Conservation (phyloP, 352 stramenopile genomes). For the Pythium utonaiense region DNA sequence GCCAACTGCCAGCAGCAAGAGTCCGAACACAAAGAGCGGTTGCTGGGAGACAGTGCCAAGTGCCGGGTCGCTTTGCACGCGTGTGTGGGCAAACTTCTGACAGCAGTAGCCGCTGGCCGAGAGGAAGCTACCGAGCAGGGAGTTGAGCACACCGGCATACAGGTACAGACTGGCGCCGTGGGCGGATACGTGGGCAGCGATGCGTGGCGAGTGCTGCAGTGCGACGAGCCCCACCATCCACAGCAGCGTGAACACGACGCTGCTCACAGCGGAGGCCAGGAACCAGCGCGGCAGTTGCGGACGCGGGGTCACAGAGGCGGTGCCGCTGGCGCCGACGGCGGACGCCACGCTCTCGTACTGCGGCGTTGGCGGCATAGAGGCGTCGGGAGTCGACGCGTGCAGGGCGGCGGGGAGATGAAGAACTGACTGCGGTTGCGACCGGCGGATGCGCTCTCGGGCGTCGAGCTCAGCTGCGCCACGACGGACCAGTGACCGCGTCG, state of each 20-base stretch:
- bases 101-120: slow-evolving; percentile 80
- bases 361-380: background rate
- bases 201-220: slow-evolving; percentile 31
- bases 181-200: slow-evolving; percentile 21
- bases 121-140: slow-evolving; percentile 68
- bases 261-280: slow-evolving; percentile 29
- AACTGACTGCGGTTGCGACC: background rate
- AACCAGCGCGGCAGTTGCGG: slow-evolving; percentile 56
- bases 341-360: slow-evolving; percentile 7
- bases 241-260: slow-evolving; percentile 37
- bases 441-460: background rate
- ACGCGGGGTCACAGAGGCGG: background rate
- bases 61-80: slow-evolving; percentile 42
- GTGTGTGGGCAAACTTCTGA: slow-evolving; percentile 68
- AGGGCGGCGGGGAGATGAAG: background rate
- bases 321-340: background rate
- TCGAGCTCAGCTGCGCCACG: background rate
- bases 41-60: slow-evolving; percentile 62
- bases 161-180: slow-evolving; percentile 33
- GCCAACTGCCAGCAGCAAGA: slow-evolving; percentile 59
- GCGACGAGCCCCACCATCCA: slow-evolving; percentile 54
- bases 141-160: slow-evolving; percentile 73
- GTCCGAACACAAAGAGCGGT: slow-evolving; percentile 45
- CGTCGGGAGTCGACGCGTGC: background rate
- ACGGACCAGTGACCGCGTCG: no score